Evolutionary conservation across 768 basidiomycete genomes (phyloP).

Genomic region (Serendipita indica): DNA sequence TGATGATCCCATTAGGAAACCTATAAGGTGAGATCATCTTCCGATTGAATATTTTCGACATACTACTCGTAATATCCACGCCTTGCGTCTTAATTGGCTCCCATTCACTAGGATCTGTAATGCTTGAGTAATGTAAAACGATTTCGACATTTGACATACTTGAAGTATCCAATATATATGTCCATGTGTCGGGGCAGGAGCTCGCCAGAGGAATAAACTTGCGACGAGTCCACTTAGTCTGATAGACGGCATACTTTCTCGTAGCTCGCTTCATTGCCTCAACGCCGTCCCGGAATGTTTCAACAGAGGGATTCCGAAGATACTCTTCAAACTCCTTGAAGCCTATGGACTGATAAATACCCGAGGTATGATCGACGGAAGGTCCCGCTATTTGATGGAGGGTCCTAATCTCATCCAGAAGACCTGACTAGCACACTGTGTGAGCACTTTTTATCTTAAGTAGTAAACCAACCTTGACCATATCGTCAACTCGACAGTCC

Average conservation of each 20-base stretch:
- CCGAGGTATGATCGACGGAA: constrained; percentile 50
- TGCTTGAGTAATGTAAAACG: background rate
- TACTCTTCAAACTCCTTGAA: constrained; percentile 80
- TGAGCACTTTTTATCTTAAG: constrained; percentile 7
- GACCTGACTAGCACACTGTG: constrained; percentile 38
- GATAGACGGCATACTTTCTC: constrained; percentile 79
- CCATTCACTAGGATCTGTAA: constrained; percentile 2
- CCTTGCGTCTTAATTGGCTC: background rate
- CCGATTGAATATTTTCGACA: background rate
- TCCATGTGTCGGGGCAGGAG: constrained; percentile 29
- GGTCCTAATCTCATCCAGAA: constrained; percentile 61
- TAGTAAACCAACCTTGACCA: constrained; percentile 53
- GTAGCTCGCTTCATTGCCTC: constrained; percentile 78
- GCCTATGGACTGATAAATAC: constrained; percentile 92
- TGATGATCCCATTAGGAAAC: background rate
- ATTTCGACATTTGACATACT: constrained; percentile 26
- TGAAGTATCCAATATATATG: constrained; percentile 56
- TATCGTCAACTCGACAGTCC: constrained; percentile 69
- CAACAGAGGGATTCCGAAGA: constrained; percentile 32
- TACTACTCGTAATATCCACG: background rate
- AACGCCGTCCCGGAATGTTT: constrained; percentile 39
- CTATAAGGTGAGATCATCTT: background rate
- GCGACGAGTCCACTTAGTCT: constrained; percentile 83
- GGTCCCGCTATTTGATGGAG: constrained; percentile 25
- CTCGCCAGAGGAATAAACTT: constrained; percentile 66